phyloP scores from a whole-genome alignment of 768 basidiomycete genomes.

The Epithele typhae region DNA sequence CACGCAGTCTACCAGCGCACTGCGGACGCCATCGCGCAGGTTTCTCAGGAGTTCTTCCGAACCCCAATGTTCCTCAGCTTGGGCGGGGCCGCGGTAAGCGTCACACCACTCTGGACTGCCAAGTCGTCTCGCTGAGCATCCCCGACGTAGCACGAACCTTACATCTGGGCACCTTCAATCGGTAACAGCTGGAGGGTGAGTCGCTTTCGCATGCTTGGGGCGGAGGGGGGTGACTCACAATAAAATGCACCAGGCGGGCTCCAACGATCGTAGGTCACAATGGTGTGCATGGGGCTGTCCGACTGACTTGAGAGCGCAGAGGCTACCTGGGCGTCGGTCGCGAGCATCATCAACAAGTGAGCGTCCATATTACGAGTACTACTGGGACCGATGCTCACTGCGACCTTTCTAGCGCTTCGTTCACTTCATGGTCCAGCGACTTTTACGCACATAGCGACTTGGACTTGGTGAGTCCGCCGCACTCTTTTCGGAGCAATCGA shows the following conservation, averaged over 20 bases:
- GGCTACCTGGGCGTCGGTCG: slow-evolving; percentile 44
- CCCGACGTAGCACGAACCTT: slow-evolving; percentile 48
- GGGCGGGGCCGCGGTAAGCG: slow-evolving; percentile 58
- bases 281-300: too few relatives aligned
- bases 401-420: slow-evolving; percentile 62
- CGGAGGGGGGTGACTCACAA: too few relatives aligned
- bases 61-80: slow-evolving; percentile 55
- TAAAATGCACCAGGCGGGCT: slow-evolving; percentile 24
- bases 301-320: too few relatives aligned
- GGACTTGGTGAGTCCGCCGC: slow-evolving; percentile 47
- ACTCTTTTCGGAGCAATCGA: background rate
- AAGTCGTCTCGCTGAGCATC: too few relatives aligned
- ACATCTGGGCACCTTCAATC: slow-evolving; percentile 54
- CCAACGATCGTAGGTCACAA: slow-evolving; percentile 24
- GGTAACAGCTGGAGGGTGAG: slow-evolving; percentile 66
- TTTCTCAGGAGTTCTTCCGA: slow-evolving; percentile 43
- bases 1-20: slow-evolving; percentile 54
- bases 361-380: slow-evolving; percentile 12
- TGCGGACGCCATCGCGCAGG: slow-evolving; percentile 50
- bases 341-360: slow-evolving; percentile 52
- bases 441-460: slow-evolving; percentile 68
- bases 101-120: background rate
- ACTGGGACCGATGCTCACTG: background rate
- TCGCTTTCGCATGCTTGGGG: background rate
- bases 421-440: slow-evolving; percentile 56